Conservation (phyloP, 306 rosid genomes). For the Gillenia trifoliata region DNA sequence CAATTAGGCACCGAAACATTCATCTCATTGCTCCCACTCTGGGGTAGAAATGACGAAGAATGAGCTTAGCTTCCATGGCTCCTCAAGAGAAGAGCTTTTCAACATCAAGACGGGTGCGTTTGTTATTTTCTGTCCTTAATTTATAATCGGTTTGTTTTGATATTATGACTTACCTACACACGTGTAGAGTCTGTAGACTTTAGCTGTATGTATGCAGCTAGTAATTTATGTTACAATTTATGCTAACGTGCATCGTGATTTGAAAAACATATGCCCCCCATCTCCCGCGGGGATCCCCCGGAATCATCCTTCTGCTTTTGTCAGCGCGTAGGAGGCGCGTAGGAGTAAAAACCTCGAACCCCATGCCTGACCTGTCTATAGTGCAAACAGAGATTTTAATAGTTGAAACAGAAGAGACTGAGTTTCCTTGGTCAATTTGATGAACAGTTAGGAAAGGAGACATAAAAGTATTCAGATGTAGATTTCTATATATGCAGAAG, state of each 20-base stretch:
- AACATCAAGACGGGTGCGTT: neutral
- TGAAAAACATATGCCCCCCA: neutral
- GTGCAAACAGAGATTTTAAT: neutral
- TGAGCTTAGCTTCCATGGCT: constrained; percentile 5
- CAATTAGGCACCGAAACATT: neutral
- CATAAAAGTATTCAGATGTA: neutral
- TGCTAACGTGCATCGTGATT: neutral
- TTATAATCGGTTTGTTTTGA: neutral
- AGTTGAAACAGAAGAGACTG: neutral
- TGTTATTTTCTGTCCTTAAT: neutral
- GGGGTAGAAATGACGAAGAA: neutral
- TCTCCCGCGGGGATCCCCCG: neutral
- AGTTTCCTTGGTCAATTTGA: neutral
- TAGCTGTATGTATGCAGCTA: neutral
- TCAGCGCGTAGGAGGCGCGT: neutral
- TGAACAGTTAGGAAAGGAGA: neutral
- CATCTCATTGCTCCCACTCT: neutral
- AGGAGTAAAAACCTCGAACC: neutral
- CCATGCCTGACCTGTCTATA: neutral
- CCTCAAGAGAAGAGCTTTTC: constrained; percentile 1
- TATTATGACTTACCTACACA: neutral
- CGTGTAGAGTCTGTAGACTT: neutral
- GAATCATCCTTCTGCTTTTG: neutral
- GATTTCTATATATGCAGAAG: neutral
- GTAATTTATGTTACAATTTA: neutral